These are phyloP conservation scores for Penicillium longicatenatum DNA, from an alignment of 495 filamentous ascomycete species.

Conservation along the genomic window DNA sequence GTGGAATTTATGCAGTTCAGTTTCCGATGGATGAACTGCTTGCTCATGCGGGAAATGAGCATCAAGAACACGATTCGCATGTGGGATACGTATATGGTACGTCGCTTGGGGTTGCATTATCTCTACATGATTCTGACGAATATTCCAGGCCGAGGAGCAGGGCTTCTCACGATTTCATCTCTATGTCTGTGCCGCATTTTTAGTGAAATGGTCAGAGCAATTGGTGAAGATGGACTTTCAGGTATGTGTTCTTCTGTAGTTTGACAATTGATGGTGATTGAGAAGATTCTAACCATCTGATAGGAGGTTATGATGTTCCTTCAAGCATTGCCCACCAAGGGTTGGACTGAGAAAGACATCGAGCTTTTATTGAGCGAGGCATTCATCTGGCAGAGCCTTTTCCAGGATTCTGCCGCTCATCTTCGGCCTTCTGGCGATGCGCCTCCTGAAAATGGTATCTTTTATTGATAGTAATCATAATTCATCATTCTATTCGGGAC, in stretches of 20 bases:
- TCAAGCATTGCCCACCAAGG: slow-evolving; percentile 88
- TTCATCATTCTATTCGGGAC: slow-evolving; percentile 30
- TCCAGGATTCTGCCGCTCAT: slow-evolving; percentile 85
- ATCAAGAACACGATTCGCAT: slow-evolving; percentile 95
- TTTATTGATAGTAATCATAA: slow-evolving; percentile 45
- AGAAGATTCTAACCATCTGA: slow-evolving; percentile 13
- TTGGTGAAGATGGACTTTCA: slow-evolving; percentile 96
- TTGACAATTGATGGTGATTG: background rate
- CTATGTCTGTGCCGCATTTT: slow-evolving; percentile 96
- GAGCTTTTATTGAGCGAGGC: slow-evolving; percentile 94
- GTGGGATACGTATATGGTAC: slow-evolving; percentile 99
- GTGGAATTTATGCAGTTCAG: slow-evolving; percentile 99
- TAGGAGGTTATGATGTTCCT: slow-evolving; percentile 99
- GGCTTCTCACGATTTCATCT: slow-evolving; percentile 98
- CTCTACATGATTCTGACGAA: slow-evolving; percentile 20
- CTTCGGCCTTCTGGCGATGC: slow-evolving; percentile 55
- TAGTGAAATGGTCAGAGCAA: slow-evolving; percentile 98
- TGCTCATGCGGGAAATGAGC: slow-evolving; percentile 95
- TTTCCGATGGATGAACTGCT: slow-evolving; percentile 99
- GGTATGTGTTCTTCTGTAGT: slow-evolving; percentile 38
- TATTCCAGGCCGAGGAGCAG: slow-evolving; percentile 84
- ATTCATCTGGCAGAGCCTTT: slow-evolving; percentile 93
- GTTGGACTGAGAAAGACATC: slow-evolving; percentile 97
- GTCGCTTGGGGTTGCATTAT: background rate
- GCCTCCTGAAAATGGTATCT: slow-evolving; percentile 43